phyloP scores from a whole-genome alignment of 768 basidiomycete genomes.

The Lactifluus piperatus region DNA sequence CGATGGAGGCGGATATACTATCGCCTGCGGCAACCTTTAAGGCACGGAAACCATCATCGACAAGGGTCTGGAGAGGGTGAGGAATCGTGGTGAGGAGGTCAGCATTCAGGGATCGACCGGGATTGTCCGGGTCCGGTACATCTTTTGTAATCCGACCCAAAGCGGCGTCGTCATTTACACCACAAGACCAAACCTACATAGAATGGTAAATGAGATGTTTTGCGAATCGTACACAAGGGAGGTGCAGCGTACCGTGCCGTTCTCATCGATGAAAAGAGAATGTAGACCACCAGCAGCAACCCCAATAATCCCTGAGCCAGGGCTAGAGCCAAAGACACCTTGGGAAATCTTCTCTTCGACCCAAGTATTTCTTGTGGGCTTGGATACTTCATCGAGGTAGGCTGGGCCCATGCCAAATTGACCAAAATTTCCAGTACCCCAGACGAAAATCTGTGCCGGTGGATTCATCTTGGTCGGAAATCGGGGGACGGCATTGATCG shows the following conservation, averaged over 20 bases:
- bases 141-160: constrained; percentile 69
- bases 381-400: constrained; percentile 57
- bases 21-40: constrained; percentile 81
- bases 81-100: constrained; percentile 47
- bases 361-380: constrained; percentile 72
- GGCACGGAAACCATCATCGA: constrained; percentile 76
- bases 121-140: constrained; percentile 49
- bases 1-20: constrained; percentile 79
- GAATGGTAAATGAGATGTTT: neutral
- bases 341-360: constrained; percentile 66
- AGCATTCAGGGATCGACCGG: constrained; percentile 47
- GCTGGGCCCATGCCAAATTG: constrained; percentile 89
- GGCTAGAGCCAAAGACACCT: constrained; percentile 55
- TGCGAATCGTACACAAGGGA: neutral
- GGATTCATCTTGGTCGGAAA: constrained; percentile 52
- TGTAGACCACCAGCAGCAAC: constrained; percentile 85
- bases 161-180: constrained; percentile 83
- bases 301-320: constrained; percentile 72
- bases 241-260: constrained; percentile 63
- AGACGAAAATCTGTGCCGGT: constrained; percentile 67
- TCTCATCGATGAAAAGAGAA: constrained; percentile 80
- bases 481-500: constrained; percentile 52
- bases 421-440: constrained; percentile 91
- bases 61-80: constrained; percentile 57
- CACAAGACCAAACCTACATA: constrained; percentile 71